These are phyloP conservation scores for Tranzscheliella williamsii DNA, from an alignment of 1,284 basidiomycete species.

Conservation along the genomic window DNA sequence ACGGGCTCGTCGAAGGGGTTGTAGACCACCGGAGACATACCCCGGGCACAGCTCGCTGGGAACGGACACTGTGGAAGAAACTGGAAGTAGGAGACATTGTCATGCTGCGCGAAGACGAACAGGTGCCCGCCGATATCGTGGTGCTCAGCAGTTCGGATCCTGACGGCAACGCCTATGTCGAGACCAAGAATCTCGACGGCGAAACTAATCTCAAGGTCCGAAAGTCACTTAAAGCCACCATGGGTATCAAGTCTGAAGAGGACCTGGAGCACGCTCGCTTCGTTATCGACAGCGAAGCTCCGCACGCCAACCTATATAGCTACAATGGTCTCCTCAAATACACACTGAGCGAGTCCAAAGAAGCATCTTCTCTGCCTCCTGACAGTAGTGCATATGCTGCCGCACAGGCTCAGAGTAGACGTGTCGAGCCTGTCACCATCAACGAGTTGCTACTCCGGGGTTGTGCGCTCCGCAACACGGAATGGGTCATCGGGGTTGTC, in stretches of 20 bases:
- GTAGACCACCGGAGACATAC: slow-evolving; percentile 75
- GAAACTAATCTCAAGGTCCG: slow-evolving; percentile 95
- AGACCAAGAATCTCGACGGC: slow-evolving; percentile 88
- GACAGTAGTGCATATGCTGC: slow-evolving; percentile 43
- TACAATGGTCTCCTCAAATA: slow-evolving; percentile 86
- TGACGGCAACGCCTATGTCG: slow-evolving; percentile 63
- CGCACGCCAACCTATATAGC: slow-evolving; percentile 87
- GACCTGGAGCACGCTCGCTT: slow-evolving; percentile 86
- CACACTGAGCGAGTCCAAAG: slow-evolving; percentile 44
- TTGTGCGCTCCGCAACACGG: slow-evolving; percentile 87
- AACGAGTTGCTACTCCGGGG: slow-evolving; percentile 92
- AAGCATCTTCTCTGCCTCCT: slow-evolving; percentile 19
- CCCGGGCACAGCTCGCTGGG: slow-evolving; percentile 80
- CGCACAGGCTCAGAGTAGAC: slow-evolving; percentile 53
- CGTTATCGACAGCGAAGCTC: slow-evolving; percentile 86
- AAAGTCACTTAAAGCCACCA: slow-evolving; percentile 76
- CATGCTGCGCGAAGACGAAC: slow-evolving; percentile 85
- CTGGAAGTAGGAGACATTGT: slow-evolving; percentile 96
- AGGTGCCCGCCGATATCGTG: slow-evolving; percentile 91
- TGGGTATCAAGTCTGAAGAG: slow-evolving; percentile 79
- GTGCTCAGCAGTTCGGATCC: slow-evolving; percentile 71
- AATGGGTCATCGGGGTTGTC: slow-evolving; percentile 92
- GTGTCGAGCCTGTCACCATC: slow-evolving; percentile 70
- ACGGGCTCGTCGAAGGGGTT: slow-evolving; percentile 45
- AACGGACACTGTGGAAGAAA: slow-evolving; percentile 97